These are phyloP conservation scores for Conoideocrella luteorostrata DNA, from an alignment of 2,329 filamentous ascomycete species.

Conservation along the genomic window DNA sequence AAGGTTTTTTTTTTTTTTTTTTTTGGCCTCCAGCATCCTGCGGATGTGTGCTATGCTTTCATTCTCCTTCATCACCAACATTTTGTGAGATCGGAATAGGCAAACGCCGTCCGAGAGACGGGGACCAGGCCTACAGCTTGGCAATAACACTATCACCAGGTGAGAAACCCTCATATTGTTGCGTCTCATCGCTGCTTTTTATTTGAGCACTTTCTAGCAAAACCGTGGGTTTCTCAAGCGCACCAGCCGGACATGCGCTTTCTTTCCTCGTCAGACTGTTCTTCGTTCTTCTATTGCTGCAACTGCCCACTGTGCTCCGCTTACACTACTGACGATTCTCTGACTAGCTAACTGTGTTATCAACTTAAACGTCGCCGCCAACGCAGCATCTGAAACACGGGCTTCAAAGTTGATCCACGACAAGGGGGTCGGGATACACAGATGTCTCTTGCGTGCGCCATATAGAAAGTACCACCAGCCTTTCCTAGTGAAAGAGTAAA, in stretches of 20 bases:
- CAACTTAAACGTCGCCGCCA: background rate
- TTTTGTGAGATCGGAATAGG: slow-evolving; percentile 2
- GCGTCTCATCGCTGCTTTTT: background rate
- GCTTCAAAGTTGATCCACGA: slow-evolving; percentile 1
- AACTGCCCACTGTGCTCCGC: background rate
- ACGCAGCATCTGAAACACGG: slow-evolving; percentile 7
- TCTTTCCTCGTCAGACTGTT: background rate
- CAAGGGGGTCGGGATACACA: background rate
- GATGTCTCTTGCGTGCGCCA: background rate
- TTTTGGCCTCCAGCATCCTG: slow-evolving; percentile 7
- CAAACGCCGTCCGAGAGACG: slow-evolving; percentile 1
- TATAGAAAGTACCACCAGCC: background rate
- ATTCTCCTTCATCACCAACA: background rate
- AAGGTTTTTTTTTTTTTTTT: too few relatives aligned
- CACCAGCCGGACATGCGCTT: background rate
- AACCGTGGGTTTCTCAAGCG: background rate
- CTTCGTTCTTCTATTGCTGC: background rate
- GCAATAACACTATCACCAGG: background rate
- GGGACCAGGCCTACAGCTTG: background rate
- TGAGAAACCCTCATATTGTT: slow-evolving; percentile 1
- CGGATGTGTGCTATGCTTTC: background rate
- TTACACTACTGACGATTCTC: background rate
- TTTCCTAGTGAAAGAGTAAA: background rate
- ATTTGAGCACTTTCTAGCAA: background rate
- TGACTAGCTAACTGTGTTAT: background rate